These are phyloP conservation scores for Croton laevigatus DNA, from an alignment of 441 rosid species.

Conservation along the genomic window DNA sequence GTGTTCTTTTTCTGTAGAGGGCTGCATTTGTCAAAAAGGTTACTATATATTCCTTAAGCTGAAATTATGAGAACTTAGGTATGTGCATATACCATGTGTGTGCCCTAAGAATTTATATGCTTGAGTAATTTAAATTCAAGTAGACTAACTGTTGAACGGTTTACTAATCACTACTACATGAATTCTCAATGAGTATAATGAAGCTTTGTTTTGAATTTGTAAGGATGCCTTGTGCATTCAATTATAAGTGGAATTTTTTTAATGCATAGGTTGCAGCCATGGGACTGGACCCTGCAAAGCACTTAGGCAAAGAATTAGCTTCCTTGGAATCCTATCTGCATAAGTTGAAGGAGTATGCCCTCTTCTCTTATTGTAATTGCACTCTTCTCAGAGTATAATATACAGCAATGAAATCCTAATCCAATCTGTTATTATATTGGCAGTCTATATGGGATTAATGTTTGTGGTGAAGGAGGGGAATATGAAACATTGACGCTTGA, in stretches of 20 bases:
- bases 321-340: constrained; percentile 64
- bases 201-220: constrained; percentile 11
- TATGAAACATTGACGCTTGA: constrained; percentile 94
- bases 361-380: constrained; percentile 4
- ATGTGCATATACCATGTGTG: not conserved
- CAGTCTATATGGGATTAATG: constrained; percentile 88
- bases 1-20: not conserved
- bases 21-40: not conserved
- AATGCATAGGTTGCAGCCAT: constrained; percentile 81
- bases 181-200: not conserved
- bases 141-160: not conserved
- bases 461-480: constrained; percentile 99
- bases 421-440: constrained; percentile 3
- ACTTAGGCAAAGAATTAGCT: constrained; percentile 81
- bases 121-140: not conserved
- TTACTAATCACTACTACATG: not conserved
- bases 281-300: constrained; percentile 86
- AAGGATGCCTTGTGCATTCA: constrained; percentile 1
- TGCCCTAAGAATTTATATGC: not conserved
- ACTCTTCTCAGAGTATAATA: constrained; percentile 7
- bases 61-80: not conserved
- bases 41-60: not conserved
- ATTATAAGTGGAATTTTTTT: constrained; percentile 15
- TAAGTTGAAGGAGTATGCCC: constrained; percentile 78
- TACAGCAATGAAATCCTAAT: not conserved